A percentile compares a stretch with the other conserved stretches of the same genome.
Conservation (phyloP, 2,329 filamentous ascomycete species). For the Nannizziopsis barbatae region DNA sequence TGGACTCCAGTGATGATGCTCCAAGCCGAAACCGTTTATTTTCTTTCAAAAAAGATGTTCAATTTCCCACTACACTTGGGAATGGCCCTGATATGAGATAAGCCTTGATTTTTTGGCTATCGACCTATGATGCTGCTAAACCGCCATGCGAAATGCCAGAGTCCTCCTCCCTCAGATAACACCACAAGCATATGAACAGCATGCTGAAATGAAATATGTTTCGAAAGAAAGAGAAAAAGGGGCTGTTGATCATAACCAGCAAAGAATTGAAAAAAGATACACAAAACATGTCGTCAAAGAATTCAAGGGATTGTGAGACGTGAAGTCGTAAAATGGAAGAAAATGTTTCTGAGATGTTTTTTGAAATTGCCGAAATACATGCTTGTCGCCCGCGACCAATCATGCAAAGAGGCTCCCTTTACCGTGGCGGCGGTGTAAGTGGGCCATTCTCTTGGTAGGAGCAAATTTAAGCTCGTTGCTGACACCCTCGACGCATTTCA, state of each 20-base stretch:
- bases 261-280: conserved; percentile 2
- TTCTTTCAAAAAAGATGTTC: no score
- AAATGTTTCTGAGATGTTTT: no score
- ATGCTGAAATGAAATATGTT: conserved; percentile 4
- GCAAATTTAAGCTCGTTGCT: conserved; percentile 4
- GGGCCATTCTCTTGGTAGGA: conserved; percentile 19
- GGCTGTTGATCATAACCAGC: conserved; percentile 10
- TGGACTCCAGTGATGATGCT: no score
- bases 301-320: not conserved
- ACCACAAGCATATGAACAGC: not conserved
- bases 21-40: no score
- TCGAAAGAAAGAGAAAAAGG: not conserved
- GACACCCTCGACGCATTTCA: conserved; percentile 35
- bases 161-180: not conserved
- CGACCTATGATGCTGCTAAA: no score
- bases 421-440: conserved; percentile 21
- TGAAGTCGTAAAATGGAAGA: no score
- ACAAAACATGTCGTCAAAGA: not conserved
- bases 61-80: conserved; percentile 10
- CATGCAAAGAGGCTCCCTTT: conserved; percentile 1
- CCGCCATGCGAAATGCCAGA: not conserved
- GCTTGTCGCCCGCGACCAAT: not conserved
- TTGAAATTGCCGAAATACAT: no score
- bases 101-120: no score
- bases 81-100: no score